phyloP scores from a whole-genome alignment of 768 basidiomycete species.

The Suillus brevipes region DNA sequence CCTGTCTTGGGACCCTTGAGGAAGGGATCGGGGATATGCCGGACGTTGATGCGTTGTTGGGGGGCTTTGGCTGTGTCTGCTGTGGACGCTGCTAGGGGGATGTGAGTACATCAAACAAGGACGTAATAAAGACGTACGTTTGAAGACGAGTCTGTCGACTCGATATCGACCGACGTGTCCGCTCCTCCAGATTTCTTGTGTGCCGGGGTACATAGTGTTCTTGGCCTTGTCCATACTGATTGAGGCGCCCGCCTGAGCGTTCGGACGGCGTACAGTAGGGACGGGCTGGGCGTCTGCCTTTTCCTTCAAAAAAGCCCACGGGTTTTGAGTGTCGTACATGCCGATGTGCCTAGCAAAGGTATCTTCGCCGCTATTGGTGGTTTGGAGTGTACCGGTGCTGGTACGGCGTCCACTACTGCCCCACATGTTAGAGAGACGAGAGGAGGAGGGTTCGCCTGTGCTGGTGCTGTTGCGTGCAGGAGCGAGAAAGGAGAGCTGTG shows the following conservation, averaged over 20 bases:
- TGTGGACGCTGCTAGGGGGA: slow-evolving; percentile 31
- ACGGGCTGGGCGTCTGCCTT: slow-evolving; percentile 36
- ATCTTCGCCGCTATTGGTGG: slow-evolving; percentile 35
- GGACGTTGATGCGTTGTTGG: slow-evolving; percentile 68
- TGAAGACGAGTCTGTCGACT: slow-evolving; percentile 47
- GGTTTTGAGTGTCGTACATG: slow-evolving; percentile 43
- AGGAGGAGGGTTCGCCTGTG: slow-evolving; percentile 2
- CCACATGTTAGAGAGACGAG: slow-evolving; percentile 8
- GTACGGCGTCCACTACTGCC: slow-evolving; percentile 23
- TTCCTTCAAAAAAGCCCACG: slow-evolving; percentile 65
- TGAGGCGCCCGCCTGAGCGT: slow-evolving; percentile 16
- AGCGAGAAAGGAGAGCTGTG: slow-evolving; percentile 28
- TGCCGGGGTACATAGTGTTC: slow-evolving; percentile 23
- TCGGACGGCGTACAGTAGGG: slow-evolving; percentile 22
- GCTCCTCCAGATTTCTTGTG: slow-evolving; percentile 68
- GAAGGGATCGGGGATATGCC: slow-evolving; percentile 53
- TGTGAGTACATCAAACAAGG: neutral
- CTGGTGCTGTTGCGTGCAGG: slow-evolving; percentile 15
- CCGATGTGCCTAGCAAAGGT: slow-evolving; percentile 40
- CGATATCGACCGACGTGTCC: slow-evolving; percentile 63
- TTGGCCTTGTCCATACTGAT: slow-evolving; percentile 15
- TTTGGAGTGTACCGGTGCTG: slow-evolving; percentile 35
- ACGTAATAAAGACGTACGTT: slow-evolving; percentile 28
- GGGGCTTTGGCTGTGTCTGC: slow-evolving; percentile 56
- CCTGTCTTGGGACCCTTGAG: slow-evolving; percentile 41